Evolutionary conservation across 306 rosid genomes (phyloP).

Genomic region (Hylodesmum podocarpum): DNA sequence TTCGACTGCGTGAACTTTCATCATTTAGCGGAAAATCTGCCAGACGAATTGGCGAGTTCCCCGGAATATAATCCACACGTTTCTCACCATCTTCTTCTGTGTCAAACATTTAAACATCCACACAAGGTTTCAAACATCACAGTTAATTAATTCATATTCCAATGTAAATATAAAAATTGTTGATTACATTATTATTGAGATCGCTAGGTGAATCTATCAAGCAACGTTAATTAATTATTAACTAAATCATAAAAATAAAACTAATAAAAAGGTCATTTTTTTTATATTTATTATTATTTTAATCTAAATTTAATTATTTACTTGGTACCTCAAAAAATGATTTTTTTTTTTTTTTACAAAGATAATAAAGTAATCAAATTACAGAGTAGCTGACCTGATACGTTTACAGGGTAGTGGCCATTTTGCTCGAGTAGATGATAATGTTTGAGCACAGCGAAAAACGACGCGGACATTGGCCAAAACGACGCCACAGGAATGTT

Average conservation of each 20-base stretch:
- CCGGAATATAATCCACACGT: slow-evolving; percentile 51
- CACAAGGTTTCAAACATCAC: neutral
- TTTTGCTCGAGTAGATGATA: slow-evolving; percentile 25
- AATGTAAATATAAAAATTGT: too few relatives aligned
- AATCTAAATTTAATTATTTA: too few relatives aligned
- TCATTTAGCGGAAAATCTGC: slow-evolving; percentile 38
- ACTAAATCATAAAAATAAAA: too few relatives aligned
- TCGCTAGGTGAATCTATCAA: too few relatives aligned
- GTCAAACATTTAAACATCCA: neutral
- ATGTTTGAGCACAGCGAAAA: slow-evolving; percentile 19
- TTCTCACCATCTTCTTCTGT: slow-evolving; percentile 35
- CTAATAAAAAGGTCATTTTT: too few relatives aligned
- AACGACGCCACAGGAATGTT: slow-evolving; percentile 44
- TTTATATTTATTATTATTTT: too few relatives aligned
- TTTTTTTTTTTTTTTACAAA: too few relatives aligned
- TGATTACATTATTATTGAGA: too few relatives aligned
- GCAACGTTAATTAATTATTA: neutral
- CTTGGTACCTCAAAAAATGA: neutral
- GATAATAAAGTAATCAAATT: neutral
- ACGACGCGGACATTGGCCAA: slow-evolving; percentile 48
- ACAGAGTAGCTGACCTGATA: slow-evolving; percentile 33
- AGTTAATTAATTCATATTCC: neutral
- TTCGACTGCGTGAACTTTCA: neutral
- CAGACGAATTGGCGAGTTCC: slow-evolving; percentile 35
- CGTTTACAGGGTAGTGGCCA: slow-evolving; percentile 33